Base-by-base conservation (phyloP, 129 eudicot species). In the Scalesia atractyloides region DNA sequence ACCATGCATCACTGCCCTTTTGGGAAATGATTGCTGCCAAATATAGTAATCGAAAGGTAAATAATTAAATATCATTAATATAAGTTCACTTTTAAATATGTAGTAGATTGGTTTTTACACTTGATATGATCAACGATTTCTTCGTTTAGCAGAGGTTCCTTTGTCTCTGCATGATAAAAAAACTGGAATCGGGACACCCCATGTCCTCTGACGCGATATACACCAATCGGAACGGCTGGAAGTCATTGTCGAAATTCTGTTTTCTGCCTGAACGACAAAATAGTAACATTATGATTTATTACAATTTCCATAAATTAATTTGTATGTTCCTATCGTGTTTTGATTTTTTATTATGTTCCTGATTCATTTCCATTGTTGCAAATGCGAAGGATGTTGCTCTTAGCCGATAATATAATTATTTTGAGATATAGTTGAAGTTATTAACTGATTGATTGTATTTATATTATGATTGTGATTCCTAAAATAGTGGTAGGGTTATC, bases 1-100 rank as follows among this genome's bases (percentile, higher is more conserved):
- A 95, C 99, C 99, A 95, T 22, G 96, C 97, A 88, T 95, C 99
- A 73, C 99, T 95, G 39, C 99, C 97, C 84, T 90, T 95, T 77
- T 88, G 88, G 56, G 94, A 82, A 74, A 95, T 88, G 59, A 95
- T 86, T 76, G 96, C 97, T 91, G 93, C 67, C 73, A 72, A 79
- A 82, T 58, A 62, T 13, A 70, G 69, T 33, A 43, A 74, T 19
- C 26, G 8, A 62, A 57, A 43, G 52, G 17, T 67, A 30, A 30
- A 24, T 30, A 30, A 30, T 4, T 30, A 30, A 2, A 30, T 43
- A 54, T 54, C 22, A 54, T 30, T 52, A 37, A 57, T 63, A 58
- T 16, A 69, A 43, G 66, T 44, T 48, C 26, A 68, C 5, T 56
- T 11, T 7, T 18, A 18, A 54, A 24, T 17, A 30, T 26, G 73